These are phyloP conservation scores for Claviceps sp. DNA, from an alignment of 2,329 filamentous ascomycete species.

Conservation along the genomic window DNA sequence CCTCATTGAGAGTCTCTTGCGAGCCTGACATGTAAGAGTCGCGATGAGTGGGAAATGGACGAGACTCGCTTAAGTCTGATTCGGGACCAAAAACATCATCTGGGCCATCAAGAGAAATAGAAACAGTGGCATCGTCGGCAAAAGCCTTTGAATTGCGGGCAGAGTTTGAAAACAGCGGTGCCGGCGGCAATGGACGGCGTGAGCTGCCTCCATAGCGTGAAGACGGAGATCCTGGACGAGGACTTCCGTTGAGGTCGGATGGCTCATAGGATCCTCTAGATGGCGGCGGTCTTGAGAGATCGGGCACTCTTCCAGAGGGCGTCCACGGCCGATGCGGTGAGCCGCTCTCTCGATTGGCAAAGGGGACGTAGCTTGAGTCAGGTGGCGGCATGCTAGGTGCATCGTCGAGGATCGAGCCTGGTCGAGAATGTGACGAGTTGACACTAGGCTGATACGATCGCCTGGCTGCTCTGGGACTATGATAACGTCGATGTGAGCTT, in stretches of 20 bases:
- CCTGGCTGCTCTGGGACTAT: conserved; percentile 28
- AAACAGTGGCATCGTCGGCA: conserved; percentile 55
- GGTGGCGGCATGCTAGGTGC: conserved; percentile 47
- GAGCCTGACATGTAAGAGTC: conserved; percentile 44
- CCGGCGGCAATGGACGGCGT: conserved; percentile 73
- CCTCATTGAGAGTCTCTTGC: conserved; percentile 41
- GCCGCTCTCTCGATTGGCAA: conserved; percentile 29
- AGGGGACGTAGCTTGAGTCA: conserved; percentile 50
- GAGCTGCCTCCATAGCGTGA: conserved; percentile 82
- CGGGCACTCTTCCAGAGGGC: conserved; percentile 36
- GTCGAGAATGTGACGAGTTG: conserved; percentile 30
- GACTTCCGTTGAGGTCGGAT: conserved; percentile 75
- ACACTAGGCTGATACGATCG: conserved; percentile 41
- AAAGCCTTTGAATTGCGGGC: conserved; percentile 37
- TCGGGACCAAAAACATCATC: conserved; percentile 65
- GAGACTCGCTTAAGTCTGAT: conserved; percentile 38
- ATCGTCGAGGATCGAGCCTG: conserved; percentile 39
- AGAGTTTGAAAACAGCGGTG: conserved; percentile 63
- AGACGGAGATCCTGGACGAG: conserved; percentile 79
- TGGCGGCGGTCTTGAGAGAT: conserved; percentile 60
- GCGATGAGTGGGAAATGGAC: conserved; percentile 34
- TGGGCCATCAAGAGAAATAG: conserved; percentile 52
- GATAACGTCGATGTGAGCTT: conserved; percentile 27
- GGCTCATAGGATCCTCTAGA: conserved; percentile 69
- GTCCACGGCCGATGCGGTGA: conserved; percentile 48